phyloP scores from a whole-genome alignment of 352 stramenopile species.

The Aphanomyces cochlioides region DNA sequence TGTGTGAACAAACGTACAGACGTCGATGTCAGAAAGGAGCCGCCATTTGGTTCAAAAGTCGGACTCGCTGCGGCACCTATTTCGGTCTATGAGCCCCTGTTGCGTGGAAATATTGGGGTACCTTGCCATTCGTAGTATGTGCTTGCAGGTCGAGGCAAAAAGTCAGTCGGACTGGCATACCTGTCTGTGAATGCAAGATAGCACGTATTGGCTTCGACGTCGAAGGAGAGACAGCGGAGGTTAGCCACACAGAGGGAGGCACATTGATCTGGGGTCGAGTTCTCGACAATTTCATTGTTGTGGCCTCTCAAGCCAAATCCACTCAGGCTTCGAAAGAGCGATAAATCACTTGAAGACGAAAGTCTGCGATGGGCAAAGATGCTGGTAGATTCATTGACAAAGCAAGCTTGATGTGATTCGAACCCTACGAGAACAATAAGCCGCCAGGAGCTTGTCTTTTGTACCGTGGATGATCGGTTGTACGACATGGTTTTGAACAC shows the following conservation, averaged over 20 bases:
- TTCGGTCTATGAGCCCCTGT: background rate
- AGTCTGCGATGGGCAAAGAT: background rate
- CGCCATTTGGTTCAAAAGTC: constrained; percentile 56
- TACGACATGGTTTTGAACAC: too few relatives aligned
- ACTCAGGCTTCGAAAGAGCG: constrained; percentile 5
- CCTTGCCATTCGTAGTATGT: constrained; percentile 79
- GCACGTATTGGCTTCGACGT: constrained; percentile 65
- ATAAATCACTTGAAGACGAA: background rate
- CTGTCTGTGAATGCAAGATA: constrained; percentile 73
- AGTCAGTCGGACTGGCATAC: constrained; percentile 58
- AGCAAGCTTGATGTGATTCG: too few relatives aligned
- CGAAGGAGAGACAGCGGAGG: constrained; percentile 62
- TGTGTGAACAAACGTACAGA: constrained; percentile 49
- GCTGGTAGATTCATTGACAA: too few relatives aligned
- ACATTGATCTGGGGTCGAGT: constrained; percentile 40
- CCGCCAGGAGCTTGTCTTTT: too few relatives aligned
- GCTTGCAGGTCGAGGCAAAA: constrained; percentile 59
- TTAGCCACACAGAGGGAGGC: constrained; percentile 48
- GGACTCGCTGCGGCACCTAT: constrained; percentile 39
- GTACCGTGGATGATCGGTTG: too few relatives aligned
- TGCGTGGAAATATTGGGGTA: background rate
- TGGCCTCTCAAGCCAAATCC: constrained; percentile 19
- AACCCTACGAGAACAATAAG: too few relatives aligned
- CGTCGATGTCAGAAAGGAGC: constrained; percentile 50
- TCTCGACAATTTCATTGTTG: constrained; percentile 34